Evolutionary conservation across 768 basidiomycete genomes (phyloP).

Genomic region (Tulasnella sp.): DNA sequence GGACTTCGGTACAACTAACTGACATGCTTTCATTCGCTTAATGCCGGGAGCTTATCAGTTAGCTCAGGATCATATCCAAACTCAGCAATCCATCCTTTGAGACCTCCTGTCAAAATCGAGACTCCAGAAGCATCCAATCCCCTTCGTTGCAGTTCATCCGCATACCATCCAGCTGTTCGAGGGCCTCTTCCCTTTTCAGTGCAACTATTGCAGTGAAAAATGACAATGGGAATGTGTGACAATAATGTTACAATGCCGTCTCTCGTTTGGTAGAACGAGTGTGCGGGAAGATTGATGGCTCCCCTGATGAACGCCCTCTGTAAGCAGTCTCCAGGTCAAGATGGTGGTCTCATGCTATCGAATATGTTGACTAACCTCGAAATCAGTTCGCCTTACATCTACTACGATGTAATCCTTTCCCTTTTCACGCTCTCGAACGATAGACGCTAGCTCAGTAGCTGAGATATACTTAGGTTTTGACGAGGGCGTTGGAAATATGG

Average conservation of each 20-base stretch:
- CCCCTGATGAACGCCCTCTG: conserved; percentile 23
- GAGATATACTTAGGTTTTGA: too few relatives aligned
- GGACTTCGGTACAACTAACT: too few relatives aligned
- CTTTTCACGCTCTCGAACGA: too few relatives aligned
- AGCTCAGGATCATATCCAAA: conserved; percentile 2
- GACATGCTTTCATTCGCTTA: too few relatives aligned
- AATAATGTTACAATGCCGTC: conserved; percentile 26
- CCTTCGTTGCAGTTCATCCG: not conserved
- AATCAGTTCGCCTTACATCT: conserved; percentile 30
- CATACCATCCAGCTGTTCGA: conserved; percentile 11
- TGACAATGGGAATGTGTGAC: conserved; percentile 20
- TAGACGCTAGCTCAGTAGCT: too few relatives aligned
- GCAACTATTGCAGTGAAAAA: conserved; percentile 16
- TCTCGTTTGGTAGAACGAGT: conserved; percentile 31
- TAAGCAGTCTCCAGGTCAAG: not conserved
- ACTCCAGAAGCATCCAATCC: not conserved
- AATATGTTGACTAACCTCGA: conserved; percentile 25
- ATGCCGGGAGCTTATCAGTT: not conserved
- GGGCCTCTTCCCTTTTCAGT: conserved; percentile 4
- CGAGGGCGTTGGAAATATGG: too few relatives aligned
- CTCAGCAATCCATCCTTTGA: not conserved
- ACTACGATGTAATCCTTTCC: conserved; percentile 27
- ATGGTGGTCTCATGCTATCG: not conserved
- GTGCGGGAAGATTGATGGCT: conserved; percentile 35
- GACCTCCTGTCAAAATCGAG: conserved; percentile 6